phyloP scores from a whole-genome alignment of 108 stramenopile species.

The Nitzschia sp. region DNA sequence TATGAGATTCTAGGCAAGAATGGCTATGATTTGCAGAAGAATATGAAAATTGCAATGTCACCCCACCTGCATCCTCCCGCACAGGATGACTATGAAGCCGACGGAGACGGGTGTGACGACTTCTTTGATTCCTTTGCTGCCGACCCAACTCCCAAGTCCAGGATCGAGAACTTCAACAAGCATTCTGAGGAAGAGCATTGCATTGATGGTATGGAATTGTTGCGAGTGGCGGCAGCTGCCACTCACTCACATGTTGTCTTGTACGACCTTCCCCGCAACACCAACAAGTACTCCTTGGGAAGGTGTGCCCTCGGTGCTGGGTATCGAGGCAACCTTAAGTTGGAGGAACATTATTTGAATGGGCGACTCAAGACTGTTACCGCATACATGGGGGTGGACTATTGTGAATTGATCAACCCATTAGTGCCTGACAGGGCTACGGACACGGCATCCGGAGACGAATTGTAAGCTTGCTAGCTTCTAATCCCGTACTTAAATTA shows the following conservation, averaged over 20 bases:
- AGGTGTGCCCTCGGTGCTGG: slow-evolving; percentile 75
- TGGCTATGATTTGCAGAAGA: slow-evolving; percentile 77
- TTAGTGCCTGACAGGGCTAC: neutral
- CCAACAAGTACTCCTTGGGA: slow-evolving; percentile 68
- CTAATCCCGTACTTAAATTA: too few species aligned
- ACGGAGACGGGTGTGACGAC: slow-evolving; percentile 40
- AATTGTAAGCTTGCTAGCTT: slow-evolving; percentile 2
- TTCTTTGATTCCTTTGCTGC: slow-evolving; percentile 50
- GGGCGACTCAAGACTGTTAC: slow-evolving; percentile 87
- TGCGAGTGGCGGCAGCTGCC: slow-evolving; percentile 73
- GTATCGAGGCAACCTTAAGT: slow-evolving; percentile 74
- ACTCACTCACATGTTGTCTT: slow-evolving; percentile 62
- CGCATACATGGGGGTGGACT: slow-evolving; percentile 74
- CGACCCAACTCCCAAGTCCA: slow-evolving; percentile 12
- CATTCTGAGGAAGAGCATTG: slow-evolving; percentile 32
- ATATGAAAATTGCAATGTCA: slow-evolving; percentile 77
- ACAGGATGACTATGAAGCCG: slow-evolving; percentile 26
- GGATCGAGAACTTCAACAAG: slow-evolving; percentile 44
- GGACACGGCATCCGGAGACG: slow-evolving; percentile 5
- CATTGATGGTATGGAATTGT: slow-evolving; percentile 66
- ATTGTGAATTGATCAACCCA: slow-evolving; percentile 25
- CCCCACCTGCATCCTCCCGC: slow-evolving; percentile 10
- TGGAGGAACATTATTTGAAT: slow-evolving; percentile 87
- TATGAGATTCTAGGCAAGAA: slow-evolving; percentile 79
- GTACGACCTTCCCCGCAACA: slow-evolving; percentile 80